Conservation (phyloP, 2,329 filamentous ascomycete genomes). For the Bretziella fagacearum region DNA sequence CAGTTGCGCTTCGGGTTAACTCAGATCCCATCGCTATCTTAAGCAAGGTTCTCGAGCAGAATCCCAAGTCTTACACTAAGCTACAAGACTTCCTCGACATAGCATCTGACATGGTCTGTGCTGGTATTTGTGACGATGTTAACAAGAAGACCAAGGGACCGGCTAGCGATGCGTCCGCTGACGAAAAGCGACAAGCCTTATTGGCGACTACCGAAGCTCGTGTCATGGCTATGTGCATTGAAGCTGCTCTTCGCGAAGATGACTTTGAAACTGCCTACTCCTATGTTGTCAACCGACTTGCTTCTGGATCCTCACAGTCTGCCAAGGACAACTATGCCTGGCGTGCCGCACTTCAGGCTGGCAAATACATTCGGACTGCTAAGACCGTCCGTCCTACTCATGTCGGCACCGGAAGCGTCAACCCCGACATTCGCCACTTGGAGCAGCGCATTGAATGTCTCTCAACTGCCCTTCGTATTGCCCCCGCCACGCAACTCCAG, state of each 20-base stretch:
- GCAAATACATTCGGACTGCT: constrained; percentile 47
- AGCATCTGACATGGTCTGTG: constrained; percentile 47
- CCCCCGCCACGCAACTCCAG: constrained; percentile 50
- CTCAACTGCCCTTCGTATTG: constrained; percentile 56
- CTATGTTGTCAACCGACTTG: constrained; percentile 57
- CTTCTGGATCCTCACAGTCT: constrained; percentile 19
- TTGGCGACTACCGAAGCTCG: constrained; percentile 39
- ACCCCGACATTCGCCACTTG: constrained; percentile 49
- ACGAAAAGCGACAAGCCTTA: constrained; percentile 18
- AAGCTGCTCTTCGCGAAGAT: constrained; percentile 57
- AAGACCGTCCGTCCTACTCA: constrained; percentile 40
- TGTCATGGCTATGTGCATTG: constrained; percentile 64
- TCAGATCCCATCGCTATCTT: constrained; percentile 58
- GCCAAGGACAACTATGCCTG: constrained; percentile 50
- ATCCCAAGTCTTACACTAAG: constrained; percentile 54
- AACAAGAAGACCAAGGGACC: constrained; percentile 1
- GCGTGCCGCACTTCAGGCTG: constrained; percentile 63
- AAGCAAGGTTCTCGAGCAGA: constrained; percentile 58
- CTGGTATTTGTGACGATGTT: constrained; percentile 23
- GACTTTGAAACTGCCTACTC: constrained; percentile 80
- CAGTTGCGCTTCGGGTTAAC: constrained; percentile 61
- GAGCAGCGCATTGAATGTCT: constrained; percentile 71
- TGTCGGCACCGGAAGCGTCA: constrained; percentile 40
- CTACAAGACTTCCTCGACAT: constrained; percentile 57
- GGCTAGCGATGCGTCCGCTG: constrained; percentile 15